phyloP scores from a whole-genome alignment of 1,284 basidiomycete species.

The Moesziomyces antarcticus region DNA sequence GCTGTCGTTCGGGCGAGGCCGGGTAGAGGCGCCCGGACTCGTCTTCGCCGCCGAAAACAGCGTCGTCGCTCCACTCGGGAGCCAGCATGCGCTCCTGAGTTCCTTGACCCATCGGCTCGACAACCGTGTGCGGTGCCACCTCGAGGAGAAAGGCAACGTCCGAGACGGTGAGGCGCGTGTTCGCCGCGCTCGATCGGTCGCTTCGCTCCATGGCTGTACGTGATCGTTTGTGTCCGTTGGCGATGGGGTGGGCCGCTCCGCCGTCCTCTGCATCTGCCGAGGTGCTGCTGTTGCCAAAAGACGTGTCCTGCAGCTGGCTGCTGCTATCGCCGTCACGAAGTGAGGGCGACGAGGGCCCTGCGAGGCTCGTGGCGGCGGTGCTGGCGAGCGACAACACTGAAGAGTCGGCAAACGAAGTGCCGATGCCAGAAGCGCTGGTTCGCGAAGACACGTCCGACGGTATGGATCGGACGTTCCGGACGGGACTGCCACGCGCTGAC shows the following conservation, averaged over 20 bases:
- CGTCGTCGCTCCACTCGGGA: slow-evolving; percentile 52
- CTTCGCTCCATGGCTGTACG: slow-evolving; percentile 24
- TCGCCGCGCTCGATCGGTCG: slow-evolving; percentile 14
- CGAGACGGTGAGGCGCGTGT: slow-evolving; percentile 51
- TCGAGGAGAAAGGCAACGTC: slow-evolving; percentile 62
- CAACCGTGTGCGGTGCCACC: slow-evolving; percentile 58
- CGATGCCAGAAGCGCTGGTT: slow-evolving; percentile 39
- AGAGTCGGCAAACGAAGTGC: slow-evolving; percentile 49
- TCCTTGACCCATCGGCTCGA: slow-evolving; percentile 65
- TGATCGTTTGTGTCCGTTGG: slow-evolving; percentile 34
- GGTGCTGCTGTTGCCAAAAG: slow-evolving; percentile 39
- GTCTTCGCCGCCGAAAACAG: slow-evolving; percentile 11
- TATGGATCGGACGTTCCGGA: slow-evolving; percentile 29
- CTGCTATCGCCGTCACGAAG: slow-evolving; percentile 37
- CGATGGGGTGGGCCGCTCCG: not conserved
- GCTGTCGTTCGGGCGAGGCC: slow-evolving; percentile 21
- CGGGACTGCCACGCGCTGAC: slow-evolving; percentile 33
- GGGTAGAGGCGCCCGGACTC: slow-evolving; percentile 3
- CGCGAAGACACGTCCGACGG: slow-evolving; percentile 49
- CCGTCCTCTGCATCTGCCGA: slow-evolving; percentile 25
- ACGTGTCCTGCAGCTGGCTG: slow-evolving; percentile 38
- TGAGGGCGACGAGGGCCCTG: slow-evolving; percentile 40
- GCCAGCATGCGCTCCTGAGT: slow-evolving; percentile 60
- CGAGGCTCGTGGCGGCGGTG: slow-evolving; percentile 53
- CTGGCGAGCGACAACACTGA: slow-evolving; percentile 57